phyloP scores from a whole-genome alignment of 805 yeast species.

The Wickerhamiella brachini region DNA sequence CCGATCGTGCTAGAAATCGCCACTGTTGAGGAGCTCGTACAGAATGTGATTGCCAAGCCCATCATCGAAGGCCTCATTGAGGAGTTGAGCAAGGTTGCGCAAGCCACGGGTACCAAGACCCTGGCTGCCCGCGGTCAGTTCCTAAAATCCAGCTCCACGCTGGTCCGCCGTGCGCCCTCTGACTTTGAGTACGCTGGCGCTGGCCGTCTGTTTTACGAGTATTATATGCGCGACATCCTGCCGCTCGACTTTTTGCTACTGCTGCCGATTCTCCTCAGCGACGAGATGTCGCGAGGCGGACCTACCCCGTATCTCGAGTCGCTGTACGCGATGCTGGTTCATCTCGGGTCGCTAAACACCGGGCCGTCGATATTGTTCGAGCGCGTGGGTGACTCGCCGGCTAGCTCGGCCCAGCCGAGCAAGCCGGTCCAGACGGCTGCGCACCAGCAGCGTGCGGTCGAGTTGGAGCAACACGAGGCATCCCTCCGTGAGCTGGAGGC shows the following conservation, averaged over 20 bases:
- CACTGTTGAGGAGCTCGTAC: constrained; percentile 40
- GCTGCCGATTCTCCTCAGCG: constrained; percentile 83
- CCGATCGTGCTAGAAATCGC: constrained; percentile 61
- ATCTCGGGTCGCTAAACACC: constrained; percentile 20
- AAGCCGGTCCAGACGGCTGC: neutral
- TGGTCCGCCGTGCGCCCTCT: constrained; percentile 20
- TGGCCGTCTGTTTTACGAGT: constrained; percentile 55
- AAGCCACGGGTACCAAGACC: constrained; percentile 52
- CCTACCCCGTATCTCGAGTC: constrained; percentile 87
- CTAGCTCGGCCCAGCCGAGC: neutral
- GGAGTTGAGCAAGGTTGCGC: constrained; percentile 52
- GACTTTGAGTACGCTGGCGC: constrained; percentile 27
- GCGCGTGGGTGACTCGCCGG: neutral
- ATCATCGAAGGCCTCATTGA: constrained; percentile 63
- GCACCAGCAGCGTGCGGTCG: neutral
- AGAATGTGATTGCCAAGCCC: constrained; percentile 74
- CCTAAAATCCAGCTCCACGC: constrained; percentile 8
- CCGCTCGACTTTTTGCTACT: constrained; percentile 64
- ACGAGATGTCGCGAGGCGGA: constrained; percentile 51
- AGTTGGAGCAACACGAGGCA: neutral
- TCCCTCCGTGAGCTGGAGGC: constrained; percentile 7
- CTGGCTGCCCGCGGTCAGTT: constrained; percentile 29
- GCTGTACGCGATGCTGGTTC: constrained; percentile 44
- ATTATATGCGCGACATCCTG: constrained; percentile 40
- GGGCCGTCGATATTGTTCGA: neutral